Conservation (phyloP, 257 asterid species). For the Misopates orontium region DNA sequence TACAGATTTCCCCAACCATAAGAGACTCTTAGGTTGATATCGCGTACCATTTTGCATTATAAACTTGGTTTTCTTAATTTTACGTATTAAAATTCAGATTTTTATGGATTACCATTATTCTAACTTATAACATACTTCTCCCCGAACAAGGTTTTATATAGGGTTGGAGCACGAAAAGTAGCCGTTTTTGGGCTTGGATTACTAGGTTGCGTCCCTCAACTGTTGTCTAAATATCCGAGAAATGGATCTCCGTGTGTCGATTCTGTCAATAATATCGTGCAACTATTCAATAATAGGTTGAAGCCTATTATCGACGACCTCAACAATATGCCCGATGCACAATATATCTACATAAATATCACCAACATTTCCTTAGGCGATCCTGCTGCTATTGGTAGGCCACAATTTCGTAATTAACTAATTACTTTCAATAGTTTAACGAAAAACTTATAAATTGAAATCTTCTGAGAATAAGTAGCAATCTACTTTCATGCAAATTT, state of each 20-base stretch:
- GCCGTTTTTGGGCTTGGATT: slow-evolving; percentile 46
- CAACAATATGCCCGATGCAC: slow-evolving; percentile 34
- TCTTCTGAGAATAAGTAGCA: too few relatives aligned
- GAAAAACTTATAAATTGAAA: too few relatives aligned
- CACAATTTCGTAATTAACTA: too few relatives aligned
- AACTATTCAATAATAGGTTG: slow-evolving; percentile 37
- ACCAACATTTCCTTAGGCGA: slow-evolving; percentile 31
- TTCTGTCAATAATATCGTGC: slow-evolving; percentile 32
- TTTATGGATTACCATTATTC: too few relatives aligned
- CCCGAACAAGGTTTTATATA: slow-evolving; percentile 45
- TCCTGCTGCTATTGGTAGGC: slow-evolving; percentile 35
- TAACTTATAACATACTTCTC: too few relatives aligned
- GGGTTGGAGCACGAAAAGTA: slow-evolving; percentile 51
- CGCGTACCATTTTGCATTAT: too few relatives aligned
- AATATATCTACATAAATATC: slow-evolving; percentile 41
- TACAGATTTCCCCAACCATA: too few relatives aligned
- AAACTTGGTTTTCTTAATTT: too few relatives aligned
- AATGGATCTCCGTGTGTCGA: slow-evolving; percentile 42
- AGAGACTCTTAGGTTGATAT: too few relatives aligned
- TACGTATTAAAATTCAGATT: too few relatives aligned
- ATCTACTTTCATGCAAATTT: too few relatives aligned
- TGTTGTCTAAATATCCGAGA: slow-evolving; percentile 13
- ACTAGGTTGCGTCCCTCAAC: slow-evolving; percentile 50
- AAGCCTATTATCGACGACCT: slow-evolving; percentile 38
- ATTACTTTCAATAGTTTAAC: too few relatives aligned